These are phyloP conservation scores for Pseudogymnoascus sp. DNA, from an alignment of 2,329 filamentous ascomycete genomes.

Conservation along the genomic window DNA sequence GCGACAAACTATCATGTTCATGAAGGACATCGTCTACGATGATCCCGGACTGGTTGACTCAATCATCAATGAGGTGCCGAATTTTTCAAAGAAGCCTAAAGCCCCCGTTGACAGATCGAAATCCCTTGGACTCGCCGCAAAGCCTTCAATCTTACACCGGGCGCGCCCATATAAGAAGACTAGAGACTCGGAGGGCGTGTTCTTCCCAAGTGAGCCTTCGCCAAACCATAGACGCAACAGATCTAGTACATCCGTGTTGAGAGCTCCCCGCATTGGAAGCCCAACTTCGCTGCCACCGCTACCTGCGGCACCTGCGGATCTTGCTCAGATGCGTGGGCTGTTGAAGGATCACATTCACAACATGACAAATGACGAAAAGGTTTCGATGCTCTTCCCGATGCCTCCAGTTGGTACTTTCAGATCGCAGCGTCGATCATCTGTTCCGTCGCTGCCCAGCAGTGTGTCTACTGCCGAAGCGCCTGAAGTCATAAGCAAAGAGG, in stretches of 20 bases:
- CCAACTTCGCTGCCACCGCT: slow-evolving; percentile 26
- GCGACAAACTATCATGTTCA: slow-evolving; percentile 45
- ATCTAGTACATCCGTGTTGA: slow-evolving; percentile 40
- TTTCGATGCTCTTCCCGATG: slow-evolving; percentile 41
- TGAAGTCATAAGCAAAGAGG: slow-evolving; percentile 18
- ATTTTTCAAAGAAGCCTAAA: slow-evolving; percentile 23
- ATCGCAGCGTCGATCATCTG: slow-evolving; percentile 31
- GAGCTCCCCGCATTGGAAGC: slow-evolving; percentile 37
- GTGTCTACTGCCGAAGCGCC: slow-evolving; percentile 18
- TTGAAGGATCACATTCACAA: slow-evolving; percentile 46
- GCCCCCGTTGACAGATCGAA: slow-evolving; percentile 10
- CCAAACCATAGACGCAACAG: slow-evolving; percentile 37
- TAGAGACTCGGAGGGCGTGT: slow-evolving; percentile 32
- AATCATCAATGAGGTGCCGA: slow-evolving; percentile 39
- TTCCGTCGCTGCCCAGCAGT: slow-evolving; percentile 36
- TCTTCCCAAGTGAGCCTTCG: slow-evolving; percentile 40
- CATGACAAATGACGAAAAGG: slow-evolving; percentile 52
- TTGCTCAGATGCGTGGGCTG: slow-evolving; percentile 32
- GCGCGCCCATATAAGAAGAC: slow-evolving; percentile 24
- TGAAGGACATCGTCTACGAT: slow-evolving; percentile 49
- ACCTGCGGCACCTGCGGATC: slow-evolving; percentile 34
- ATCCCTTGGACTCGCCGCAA: slow-evolving; percentile 13
- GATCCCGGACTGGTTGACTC: slow-evolving; percentile 41
- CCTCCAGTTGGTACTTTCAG: slow-evolving; percentile 24
- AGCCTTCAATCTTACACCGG: slow-evolving; percentile 26